Evolutionary conservation across 129 eudicot genomes (phyloP).

Genomic region (Helianthus tuberosus): DNA sequence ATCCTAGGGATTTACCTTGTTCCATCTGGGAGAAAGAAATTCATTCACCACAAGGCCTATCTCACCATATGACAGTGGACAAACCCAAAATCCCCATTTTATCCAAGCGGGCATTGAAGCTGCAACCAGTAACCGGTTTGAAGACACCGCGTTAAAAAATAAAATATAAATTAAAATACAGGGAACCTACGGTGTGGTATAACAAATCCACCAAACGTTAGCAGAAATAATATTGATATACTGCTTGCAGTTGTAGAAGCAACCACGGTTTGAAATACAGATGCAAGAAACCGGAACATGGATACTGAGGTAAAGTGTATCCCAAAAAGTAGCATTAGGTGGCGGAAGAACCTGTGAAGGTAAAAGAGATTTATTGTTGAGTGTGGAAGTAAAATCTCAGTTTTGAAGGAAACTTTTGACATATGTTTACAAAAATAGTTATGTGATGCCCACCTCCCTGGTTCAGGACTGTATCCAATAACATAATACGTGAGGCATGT

Average conservation of each 20-base stretch:
- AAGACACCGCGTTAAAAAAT: too few relatives aligned
- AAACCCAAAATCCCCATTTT: constrained; percentile 80
- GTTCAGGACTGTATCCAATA: constrained; percentile 79
- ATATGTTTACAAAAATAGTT: not conserved
- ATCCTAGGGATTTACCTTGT: constrained; percentile 40
- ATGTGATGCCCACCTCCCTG: constrained; percentile 57
- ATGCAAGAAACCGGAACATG: constrained; percentile 70
- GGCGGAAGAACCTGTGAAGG: constrained; percentile 62
- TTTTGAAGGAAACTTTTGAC: too few relatives aligned
- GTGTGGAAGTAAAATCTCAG: too few relatives aligned
- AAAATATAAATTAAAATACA: too few relatives aligned
- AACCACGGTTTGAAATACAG: constrained; percentile 49
- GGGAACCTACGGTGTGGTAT: constrained; percentile 56
- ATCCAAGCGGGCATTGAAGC: constrained; percentile 87
- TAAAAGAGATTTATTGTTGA: too few relatives aligned
- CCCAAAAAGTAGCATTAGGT: constrained; percentile 47
- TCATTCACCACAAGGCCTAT: constrained; percentile 74
- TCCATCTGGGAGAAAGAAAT: constrained; percentile 81
- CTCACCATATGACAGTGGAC: constrained; percentile 76
- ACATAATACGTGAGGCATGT: constrained; percentile 71
- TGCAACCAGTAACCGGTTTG: constrained; percentile 25
- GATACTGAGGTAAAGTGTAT: constrained; percentile 59
- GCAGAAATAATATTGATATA: constrained; percentile 41
- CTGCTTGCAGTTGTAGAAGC: constrained; percentile 51
- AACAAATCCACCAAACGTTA: constrained; percentile 63